A percentile compares a stretch with the other conserved stretches of the same genome.
These are phyloP conservation scores for Stentor coeruleus DNA, from an alignment of 73 alveolate genomes.

Conservation along the genomic window DNA sequence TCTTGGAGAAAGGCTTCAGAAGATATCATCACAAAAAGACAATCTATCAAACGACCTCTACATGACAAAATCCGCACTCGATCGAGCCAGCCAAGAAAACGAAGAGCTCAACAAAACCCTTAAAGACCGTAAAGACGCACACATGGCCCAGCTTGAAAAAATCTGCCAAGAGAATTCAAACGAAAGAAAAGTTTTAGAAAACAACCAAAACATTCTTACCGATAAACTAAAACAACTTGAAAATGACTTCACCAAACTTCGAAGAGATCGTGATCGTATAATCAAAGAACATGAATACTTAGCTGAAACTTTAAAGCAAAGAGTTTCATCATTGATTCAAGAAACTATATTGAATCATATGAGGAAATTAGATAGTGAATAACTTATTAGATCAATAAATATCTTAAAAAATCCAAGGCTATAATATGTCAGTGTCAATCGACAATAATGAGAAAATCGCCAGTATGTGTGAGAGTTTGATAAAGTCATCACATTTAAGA, in stretches of 20 bases:
- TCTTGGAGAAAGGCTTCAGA: not conserved
- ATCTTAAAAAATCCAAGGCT: too few species aligned
- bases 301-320: constrained; percentile 10
- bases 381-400: too few species aligned
- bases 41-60: not conserved
- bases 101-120: not conserved
- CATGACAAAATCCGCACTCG: constrained; percentile 5
- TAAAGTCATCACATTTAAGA: too few species aligned
- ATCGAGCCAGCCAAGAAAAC: not conserved
- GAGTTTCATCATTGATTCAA: not conserved
- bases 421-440: too few species aligned
- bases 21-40: not conserved
- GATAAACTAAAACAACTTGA: not conserved
- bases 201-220: not conserved
- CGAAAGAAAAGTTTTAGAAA: not conserved
- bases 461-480: too few species aligned
- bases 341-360: constrained; percentile 17
- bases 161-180: not conserved
- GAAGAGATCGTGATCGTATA: not conserved
- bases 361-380: constrained; percentile 15
- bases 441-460: too few species aligned
- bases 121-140: constrained; percentile 17
- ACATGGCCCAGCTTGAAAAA: constrained; percentile 21
- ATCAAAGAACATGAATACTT: not conserved
- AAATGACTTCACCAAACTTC: not conserved